Percentiles rank a stretch among this genome's conserved stretches.
Evolutionary conservation across 371 early-diverging fungal genomes (phyloP).

Genomic region (Mucor mucedo): DNA sequence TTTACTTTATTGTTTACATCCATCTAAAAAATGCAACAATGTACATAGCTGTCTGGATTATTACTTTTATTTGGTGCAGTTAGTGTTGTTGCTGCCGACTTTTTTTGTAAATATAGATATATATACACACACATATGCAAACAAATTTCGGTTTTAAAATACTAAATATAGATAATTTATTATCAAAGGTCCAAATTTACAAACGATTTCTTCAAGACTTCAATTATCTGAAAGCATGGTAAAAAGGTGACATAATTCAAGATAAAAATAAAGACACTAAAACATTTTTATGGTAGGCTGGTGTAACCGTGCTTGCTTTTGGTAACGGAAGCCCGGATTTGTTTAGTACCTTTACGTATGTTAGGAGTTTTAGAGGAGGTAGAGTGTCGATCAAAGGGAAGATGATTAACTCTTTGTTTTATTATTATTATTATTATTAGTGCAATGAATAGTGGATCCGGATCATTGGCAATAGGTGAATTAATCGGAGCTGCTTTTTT

Average conservation of each 20-base stretch:
- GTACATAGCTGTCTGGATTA: slow-evolving; percentile 35
- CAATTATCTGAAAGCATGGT: slow-evolving; percentile 74
- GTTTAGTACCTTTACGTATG: slow-evolving; percentile 71
- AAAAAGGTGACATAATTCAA: background rate
- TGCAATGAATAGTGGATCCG: slow-evolving; percentile 74
- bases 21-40: background rate
- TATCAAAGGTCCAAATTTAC: slow-evolving; percentile 59
- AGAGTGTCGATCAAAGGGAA: no score
- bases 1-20: no score
- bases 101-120: slow-evolving; percentile 60
- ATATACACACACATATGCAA: background rate
- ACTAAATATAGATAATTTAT: background rate
- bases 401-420: no score
- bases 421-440: slow-evolving; percentile 30
- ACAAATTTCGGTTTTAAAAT: background rate
- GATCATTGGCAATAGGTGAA: slow-evolving; percentile 82
- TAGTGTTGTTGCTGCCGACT: slow-evolving; percentile 72
- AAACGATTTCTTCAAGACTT: slow-evolving; percentile 60
- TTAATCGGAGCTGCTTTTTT: slow-evolving; percentile 83
- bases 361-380: background rate
- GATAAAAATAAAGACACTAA: background rate
- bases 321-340: slow-evolving; percentile 88
- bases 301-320: slow-evolving; percentile 87
- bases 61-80: slow-evolving; percentile 63
- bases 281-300: slow-evolving; percentile 58